Evolutionary conservation across 106 monocot species (phyloP), one percentile per base, ranked within the genome.

Genomic region (Dioscorea alata): DNA sequence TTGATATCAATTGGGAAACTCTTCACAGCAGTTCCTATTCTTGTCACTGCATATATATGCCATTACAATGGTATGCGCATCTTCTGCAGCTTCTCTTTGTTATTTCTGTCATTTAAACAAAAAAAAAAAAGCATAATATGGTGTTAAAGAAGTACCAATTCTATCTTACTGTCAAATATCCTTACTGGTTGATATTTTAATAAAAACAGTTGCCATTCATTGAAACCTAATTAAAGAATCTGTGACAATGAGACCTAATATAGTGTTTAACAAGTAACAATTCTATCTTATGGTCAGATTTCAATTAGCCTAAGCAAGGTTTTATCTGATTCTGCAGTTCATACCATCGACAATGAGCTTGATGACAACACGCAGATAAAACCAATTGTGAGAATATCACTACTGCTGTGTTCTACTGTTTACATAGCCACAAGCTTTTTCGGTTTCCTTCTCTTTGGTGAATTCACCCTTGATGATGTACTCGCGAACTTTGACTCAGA

Each of bases 391-490:
- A 72, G 84, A 42, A 79, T 92, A 42, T 86, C 96, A 19, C 80
- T 97, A 31, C 48, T 61, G 4, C 82, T 97, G 24, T 97, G 96
- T 74, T 80, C 96, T 2, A 72, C 73, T 13, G 89, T 97, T n/a
- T 97, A 97, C 74, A 79, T 92, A 60, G 33, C 82, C 4, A 97
- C 96, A 53, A 92, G 92, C 71, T 88, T 97, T 77, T 97, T 97
- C 28, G 84, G 78, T 20, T 97, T 88, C 60, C 92, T 92, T 54
- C 86, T 97, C 24, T 97, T 97, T 67, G 96, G 96, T 14, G 92
- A 92, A 25, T 77, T 69, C 33, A 97, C 89, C 63, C 89, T 92
- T 49, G 86, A 86, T 62, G 96, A 97, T 68, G 96, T 97, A 53
- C 92, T 97, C 22, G 74, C 92, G 49, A 97, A 96, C 78, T 96